Percentiles rank a stretch among this genome's conserved stretches.
phyloP scores from a whole-genome alignment of 1,139 yeast species.

The Pichia terricola region DNA sequence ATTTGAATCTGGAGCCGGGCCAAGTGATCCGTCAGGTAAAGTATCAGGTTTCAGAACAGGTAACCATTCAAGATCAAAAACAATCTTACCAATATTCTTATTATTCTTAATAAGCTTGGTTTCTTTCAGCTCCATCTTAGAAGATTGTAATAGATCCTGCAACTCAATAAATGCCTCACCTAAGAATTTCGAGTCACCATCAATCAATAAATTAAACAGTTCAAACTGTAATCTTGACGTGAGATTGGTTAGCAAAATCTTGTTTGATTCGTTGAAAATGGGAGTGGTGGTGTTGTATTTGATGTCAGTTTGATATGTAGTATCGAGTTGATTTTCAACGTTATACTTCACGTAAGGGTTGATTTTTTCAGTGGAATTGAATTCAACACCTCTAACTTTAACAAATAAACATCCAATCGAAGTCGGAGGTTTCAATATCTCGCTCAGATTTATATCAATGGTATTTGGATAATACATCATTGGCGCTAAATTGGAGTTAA shows the following conservation, averaged over 20 bases:
- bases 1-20: constrained; percentile 46
- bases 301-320: constrained; percentile 42
- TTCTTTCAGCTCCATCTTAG: constrained; percentile 24
- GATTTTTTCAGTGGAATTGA: constrained; percentile 34
- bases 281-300: constrained; percentile 50
- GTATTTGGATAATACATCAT: constrained; percentile 79
- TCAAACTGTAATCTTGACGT: constrained; percentile 48
- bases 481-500: constrained; percentile 64
- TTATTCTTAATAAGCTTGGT: constrained; percentile 32
- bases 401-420: constrained; percentile 62
- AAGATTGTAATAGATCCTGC: constrained; percentile 49
- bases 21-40: constrained; percentile 43
- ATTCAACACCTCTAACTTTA: constrained; percentile 44
- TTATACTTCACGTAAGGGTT: constrained; percentile 36
- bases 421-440: constrained; percentile 55
- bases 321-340: constrained; percentile 33
- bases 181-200: constrained; percentile 44
- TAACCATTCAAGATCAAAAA: constrained; percentile 56
- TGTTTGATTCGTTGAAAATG: constrained; percentile 55
- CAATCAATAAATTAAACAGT: constrained; percentile 43
- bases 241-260: constrained; percentile 47
- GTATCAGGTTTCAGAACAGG: constrained; percentile 38
- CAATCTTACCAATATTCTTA: constrained; percentile 48
- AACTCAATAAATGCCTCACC: constrained; percentile 52
- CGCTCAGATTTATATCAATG: constrained; percentile 64